Percentiles rank a stretch among this genome's conserved stretches.
These are phyloP conservation scores for Neurospora intermedia DNA, from an alignment of 495 filamentous ascomycete genomes.

Conservation along the genomic window DNA sequence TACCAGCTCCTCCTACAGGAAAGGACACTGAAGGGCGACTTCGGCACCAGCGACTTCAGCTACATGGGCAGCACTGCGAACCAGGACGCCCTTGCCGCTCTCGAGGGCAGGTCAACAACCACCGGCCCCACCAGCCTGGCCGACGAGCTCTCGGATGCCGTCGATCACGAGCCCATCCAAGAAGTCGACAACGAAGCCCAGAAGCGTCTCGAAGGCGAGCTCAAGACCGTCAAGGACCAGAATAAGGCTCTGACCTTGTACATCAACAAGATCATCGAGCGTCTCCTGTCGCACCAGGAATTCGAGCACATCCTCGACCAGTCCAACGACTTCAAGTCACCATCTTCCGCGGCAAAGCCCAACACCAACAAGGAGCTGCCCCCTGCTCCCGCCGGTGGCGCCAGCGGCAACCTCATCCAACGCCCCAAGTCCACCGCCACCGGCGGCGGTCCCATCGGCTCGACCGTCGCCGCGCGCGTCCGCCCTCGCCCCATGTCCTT, in stretches of 20 bases:
- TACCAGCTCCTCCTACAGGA: constrained; percentile 90
- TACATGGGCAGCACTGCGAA: constrained; percentile 53
- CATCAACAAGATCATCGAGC: constrained; percentile 96
- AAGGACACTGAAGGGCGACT: constrained; percentile 89
- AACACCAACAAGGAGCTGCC: constrained; percentile 79
- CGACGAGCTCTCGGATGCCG: constrained; percentile 67
- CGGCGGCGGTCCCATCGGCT: constrained; percentile 22
- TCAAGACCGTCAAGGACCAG: constrained; percentile 77
- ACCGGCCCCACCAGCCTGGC: constrained; percentile 56
- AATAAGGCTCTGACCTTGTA: constrained; percentile 96
- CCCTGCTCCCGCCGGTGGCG: constrained; percentile 56
- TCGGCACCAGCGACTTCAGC: constrained; percentile 63
- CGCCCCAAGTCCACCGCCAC: constrained; percentile 65
- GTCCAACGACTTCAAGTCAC: constrained; percentile 42
- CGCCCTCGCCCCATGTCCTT: constrained; percentile 44
- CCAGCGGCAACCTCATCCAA: constrained; percentile 53
- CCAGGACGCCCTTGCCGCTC: constrained; percentile 44
- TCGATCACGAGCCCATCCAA: constrained; percentile 38
- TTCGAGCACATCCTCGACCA: constrained; percentile 89
- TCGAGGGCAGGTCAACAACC: constrained; percentile 36
- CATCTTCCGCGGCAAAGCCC: constrained; percentile 9
- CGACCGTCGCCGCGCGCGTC: constrained; percentile 39
- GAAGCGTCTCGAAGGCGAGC: constrained; percentile 64
- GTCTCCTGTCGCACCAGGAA: constrained; percentile 83
- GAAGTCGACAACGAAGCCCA: constrained; percentile 47